These are phyloP conservation scores for Cryphonectria parasitica DNA, from an alignment of 2,329 filamentous ascomycete genomes.

Conservation along the genomic window DNA sequence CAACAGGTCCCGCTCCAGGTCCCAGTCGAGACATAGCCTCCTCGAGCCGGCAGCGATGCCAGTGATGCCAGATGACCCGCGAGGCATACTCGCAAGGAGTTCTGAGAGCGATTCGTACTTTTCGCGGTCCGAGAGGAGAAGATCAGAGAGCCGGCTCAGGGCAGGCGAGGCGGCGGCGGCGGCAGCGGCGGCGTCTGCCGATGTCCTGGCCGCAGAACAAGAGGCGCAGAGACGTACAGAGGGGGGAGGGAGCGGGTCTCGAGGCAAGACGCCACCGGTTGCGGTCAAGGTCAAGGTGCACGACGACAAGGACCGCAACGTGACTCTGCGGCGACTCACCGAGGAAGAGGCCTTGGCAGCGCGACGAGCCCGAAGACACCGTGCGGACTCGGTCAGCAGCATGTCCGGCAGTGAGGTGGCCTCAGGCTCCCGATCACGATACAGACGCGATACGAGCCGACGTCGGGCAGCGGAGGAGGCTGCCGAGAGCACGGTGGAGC, in stretches of 20 bases:
- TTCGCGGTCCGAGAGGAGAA: constrained; percentile 47
- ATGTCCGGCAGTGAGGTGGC: constrained; percentile 56
- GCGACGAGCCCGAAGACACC: constrained; percentile 44
- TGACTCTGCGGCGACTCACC: constrained; percentile 64
- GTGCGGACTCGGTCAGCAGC: constrained; percentile 59
- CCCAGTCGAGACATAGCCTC: constrained; percentile 46
- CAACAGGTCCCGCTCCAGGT: constrained; percentile 38
- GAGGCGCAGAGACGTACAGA: constrained; percentile 42
- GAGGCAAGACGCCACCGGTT: constrained; percentile 49
- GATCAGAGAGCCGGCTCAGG: constrained; percentile 51
- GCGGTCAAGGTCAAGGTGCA: constrained; percentile 65
- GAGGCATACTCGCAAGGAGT: constrained; percentile 46
- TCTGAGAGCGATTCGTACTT: constrained; percentile 50
- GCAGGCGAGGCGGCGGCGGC: constrained; percentile 52
- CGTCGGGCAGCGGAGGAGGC: constrained; percentile 50
- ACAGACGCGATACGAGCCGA: constrained; percentile 58
- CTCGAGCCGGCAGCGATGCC: constrained; percentile 52
- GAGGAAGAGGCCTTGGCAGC: constrained; percentile 59
- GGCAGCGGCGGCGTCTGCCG: constrained; percentile 52
- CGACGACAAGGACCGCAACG: constrained; percentile 62
- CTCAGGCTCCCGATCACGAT: constrained; percentile 47
- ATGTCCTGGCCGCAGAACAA: constrained; percentile 52
- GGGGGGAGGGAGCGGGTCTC: constrained; percentile 40
- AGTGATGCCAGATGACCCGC: constrained; percentile 56
- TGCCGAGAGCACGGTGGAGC: constrained; percentile 42